These are phyloP conservation scores for Sporothrix inflata DNA, from an alignment of 2,329 filamentous ascomycete species.

Conservation along the genomic window DNA sequence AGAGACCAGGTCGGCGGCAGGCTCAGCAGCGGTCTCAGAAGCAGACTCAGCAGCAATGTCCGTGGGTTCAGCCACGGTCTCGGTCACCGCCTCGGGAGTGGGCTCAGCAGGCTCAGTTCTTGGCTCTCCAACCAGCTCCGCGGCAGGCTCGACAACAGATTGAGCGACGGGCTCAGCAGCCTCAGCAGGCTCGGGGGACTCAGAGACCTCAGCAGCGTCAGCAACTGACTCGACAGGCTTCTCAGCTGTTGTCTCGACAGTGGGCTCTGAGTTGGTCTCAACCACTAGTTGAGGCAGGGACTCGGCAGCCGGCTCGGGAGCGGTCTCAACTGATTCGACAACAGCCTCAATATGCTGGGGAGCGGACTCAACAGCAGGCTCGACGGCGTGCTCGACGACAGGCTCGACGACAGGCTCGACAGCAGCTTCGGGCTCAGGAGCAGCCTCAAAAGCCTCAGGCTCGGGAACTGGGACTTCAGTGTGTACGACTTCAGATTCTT, in stretches of 20 bases:
- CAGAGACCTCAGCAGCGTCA: constrained; percentile 4
- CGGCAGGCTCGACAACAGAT: constrained; percentile 17
- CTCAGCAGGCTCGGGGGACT: no score
- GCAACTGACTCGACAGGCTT: background rate
- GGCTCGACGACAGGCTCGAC: constrained; percentile 33
- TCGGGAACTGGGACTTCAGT: background rate
- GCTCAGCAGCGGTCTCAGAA: background rate
- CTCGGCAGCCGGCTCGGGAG: background rate
- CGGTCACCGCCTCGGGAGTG: background rate
- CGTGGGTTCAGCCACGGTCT: background rate
- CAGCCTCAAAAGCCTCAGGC: background rate
- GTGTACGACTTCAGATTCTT: background rate
- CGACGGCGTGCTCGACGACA: constrained; percentile 31
- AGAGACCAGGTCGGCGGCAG: background rate
- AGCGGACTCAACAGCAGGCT: background rate
- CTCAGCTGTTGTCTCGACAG: constrained; percentile 15
- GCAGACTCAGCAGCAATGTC: background rate
- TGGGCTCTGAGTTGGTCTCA: no score
- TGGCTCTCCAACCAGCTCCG: constrained; percentile 24
- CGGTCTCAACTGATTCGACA: background rate
- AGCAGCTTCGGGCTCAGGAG: constrained; percentile 3
- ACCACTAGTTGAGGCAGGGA: no score
- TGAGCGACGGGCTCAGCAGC: no score
- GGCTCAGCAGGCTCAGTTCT: background rate
- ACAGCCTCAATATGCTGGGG: background rate